Evolutionary conservation across 805 yeast species (phyloP).

Genomic region (Lipomyces kockii): DNA sequence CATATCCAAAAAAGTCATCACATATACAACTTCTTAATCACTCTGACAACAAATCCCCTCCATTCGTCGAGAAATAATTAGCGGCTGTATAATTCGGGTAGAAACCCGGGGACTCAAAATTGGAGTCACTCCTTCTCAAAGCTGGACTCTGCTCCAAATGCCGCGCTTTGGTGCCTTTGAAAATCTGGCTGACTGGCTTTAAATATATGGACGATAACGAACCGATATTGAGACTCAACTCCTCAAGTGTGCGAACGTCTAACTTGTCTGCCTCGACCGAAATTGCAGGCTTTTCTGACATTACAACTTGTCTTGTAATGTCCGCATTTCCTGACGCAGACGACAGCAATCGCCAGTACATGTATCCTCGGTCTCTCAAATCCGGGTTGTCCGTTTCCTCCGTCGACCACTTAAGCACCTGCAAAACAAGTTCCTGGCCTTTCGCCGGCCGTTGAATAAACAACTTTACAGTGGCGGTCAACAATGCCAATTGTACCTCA

Average conservation of each 20-base stretch:
- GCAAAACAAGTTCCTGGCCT: constrained; percentile 62
- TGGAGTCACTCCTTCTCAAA: constrained; percentile 14
- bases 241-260: constrained; percentile 74
- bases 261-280: constrained; percentile 68
- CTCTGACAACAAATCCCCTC: background rate
- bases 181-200: constrained; percentile 52
- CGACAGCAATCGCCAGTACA: constrained; percentile 83
- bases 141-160: constrained; percentile 32
- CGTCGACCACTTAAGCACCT: constrained; percentile 67
- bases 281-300: constrained; percentile 65
- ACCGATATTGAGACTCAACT: constrained; percentile 80
- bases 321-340: constrained; percentile 50
- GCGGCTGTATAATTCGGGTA: background rate
- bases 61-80: background rate
- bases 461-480: constrained; percentile 75
- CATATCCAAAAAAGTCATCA: background rate
- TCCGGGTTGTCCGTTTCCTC: constrained; percentile 83
- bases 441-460: constrained; percentile 61
- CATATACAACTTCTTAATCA: background rate
- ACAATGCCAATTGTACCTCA: constrained; percentile 72
- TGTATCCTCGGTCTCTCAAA: constrained; percentile 78
- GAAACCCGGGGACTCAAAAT: background rate
- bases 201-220: constrained; percentile 80
- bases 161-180: constrained; percentile 26
- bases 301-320: constrained; percentile 58